A percentile compares a stretch with the other conserved stretches of the same genome.
phyloP scores from a whole-genome alignment of 345 rosid species.

The Tarenaya hassleriana region DNA sequence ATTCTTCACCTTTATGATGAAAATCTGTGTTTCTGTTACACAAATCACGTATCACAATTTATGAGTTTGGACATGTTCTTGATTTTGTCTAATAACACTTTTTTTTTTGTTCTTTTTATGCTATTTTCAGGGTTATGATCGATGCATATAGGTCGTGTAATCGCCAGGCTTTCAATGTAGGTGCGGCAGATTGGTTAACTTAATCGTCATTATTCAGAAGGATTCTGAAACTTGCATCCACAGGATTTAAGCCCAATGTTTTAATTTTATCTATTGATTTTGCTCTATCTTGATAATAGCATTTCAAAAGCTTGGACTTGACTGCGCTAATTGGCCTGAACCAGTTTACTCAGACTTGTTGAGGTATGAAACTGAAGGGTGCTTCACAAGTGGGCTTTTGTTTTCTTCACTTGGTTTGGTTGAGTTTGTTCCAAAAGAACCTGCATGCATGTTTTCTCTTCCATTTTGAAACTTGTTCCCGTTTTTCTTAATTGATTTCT shows the following conservation, averaged over 20 bases:
- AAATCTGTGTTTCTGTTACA: neutral
- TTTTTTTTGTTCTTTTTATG: neutral
- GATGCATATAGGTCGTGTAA: conserved; percentile 75
- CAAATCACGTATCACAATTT: neutral
- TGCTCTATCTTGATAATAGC: conserved; percentile 38
- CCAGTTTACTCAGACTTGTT: conserved; percentile 73
- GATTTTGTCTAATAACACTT: neutral
- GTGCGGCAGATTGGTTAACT: conserved; percentile 34
- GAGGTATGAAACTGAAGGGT: conserved; percentile 60
- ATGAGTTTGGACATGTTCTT: conserved; percentile 1
- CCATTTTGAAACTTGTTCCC: neutral
- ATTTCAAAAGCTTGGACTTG: conserved; percentile 90
- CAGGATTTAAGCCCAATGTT: conserved; percentile 11
- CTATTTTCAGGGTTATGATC: conserved; percentile 56
- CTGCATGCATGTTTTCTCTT: conserved; percentile 5
- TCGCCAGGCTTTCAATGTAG: conserved; percentile 80
- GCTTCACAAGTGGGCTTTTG: too few species aligned
- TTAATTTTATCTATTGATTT: conserved; percentile 15
- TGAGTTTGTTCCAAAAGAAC: too few species aligned
- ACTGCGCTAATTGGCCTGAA: conserved; percentile 90
- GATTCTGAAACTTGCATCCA: neutral
- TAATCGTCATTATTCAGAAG: conserved; percentile 16
- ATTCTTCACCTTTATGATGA: conserved; percentile 13
- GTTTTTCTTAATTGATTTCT: neutral
- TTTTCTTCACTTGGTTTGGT: too few species aligned